Evolutionary conservation across 495 filamentous ascomycete species (phyloP).

Genomic region (Pyrenula massariospora): DNA sequence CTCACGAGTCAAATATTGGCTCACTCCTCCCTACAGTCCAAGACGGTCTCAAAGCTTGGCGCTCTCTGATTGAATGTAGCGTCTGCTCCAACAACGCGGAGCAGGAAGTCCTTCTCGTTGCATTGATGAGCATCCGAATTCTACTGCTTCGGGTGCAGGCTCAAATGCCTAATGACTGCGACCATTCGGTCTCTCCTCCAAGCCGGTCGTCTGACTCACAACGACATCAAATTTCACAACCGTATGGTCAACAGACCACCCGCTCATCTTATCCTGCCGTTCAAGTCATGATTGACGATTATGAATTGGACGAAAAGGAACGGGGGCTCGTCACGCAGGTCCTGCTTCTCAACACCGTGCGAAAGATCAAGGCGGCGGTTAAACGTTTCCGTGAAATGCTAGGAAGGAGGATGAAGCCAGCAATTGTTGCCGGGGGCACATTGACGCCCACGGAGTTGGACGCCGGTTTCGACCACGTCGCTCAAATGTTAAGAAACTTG

Average conservation of each 20-base stretch:
- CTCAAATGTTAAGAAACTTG: not conserved
- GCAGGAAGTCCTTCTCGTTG: constrained; percentile 4
- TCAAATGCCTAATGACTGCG: not conserved
- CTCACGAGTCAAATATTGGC: constrained; percentile 1
- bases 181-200: not conserved
- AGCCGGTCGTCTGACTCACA: not conserved
- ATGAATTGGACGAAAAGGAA: constrained; percentile 1
- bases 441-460: not conserved
- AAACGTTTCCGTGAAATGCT: constrained; percentile 3
- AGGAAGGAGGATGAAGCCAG: constrained; percentile 3
- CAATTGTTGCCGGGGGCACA: not conserved
- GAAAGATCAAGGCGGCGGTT: constrained; percentile 4
- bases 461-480: not conserved
- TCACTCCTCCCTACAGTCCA: constrained; percentile 1
- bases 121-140: constrained; percentile 4
- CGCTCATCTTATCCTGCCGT: not conserved
- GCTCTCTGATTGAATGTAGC: constrained; percentile 2
- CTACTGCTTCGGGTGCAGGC: constrained; percentile 3
- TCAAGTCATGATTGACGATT: not conserved
- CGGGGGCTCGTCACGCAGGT: constrained; percentile 1
- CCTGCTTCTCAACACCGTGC: constrained; percentile 4
- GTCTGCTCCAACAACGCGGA: constrained; percentile 1
- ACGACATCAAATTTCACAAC: too few species aligned
- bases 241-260: not conserved
- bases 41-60: constrained; percentile 2